Percentiles rank a stretch among this genome's conserved stretches.
Evolutionary conservation across 73 alveolate species (phyloP).

Genomic region (Tetrahymena malaccensis): DNA sequence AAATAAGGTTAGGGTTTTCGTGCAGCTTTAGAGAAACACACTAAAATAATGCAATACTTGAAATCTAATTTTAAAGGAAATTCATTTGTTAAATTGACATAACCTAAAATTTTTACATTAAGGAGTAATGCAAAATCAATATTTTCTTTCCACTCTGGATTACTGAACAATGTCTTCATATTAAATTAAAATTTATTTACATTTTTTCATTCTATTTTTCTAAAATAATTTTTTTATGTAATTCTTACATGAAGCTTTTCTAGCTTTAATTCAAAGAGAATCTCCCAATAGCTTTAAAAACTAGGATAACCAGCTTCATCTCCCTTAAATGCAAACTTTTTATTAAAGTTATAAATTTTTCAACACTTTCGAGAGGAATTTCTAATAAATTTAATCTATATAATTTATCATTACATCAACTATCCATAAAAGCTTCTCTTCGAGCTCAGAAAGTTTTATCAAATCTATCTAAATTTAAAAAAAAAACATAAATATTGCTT

Average conservation of each 20-base stretch:
- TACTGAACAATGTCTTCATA: neutral
- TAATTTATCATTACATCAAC: neutral
- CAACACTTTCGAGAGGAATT: neutral
- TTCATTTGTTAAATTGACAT: neutral
- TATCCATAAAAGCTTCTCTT: neutral
- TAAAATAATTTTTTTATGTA: no score
- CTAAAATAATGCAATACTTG: neutral
- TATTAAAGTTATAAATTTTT: neutral
- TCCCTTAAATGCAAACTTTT: neutral
- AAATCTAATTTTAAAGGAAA: neutral
- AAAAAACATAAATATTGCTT: neutral
- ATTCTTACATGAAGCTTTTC: neutral
- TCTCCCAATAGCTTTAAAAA: neutral
- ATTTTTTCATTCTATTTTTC: neutral
- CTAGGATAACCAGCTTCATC: neutral
- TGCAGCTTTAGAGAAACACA: neutral
- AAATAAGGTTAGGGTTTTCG: neutral
- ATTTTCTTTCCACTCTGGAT: neutral
- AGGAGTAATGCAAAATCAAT: neutral
- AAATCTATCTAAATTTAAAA: neutral
- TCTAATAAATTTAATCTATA: neutral
- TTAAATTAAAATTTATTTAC: neutral
- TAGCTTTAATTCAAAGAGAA: neutral
- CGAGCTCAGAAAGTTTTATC: neutral
- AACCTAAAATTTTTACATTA: neutral